Conservation (phyloP, 2,329 filamentous ascomycete genomes). For the Cadophora sp. region DNA sequence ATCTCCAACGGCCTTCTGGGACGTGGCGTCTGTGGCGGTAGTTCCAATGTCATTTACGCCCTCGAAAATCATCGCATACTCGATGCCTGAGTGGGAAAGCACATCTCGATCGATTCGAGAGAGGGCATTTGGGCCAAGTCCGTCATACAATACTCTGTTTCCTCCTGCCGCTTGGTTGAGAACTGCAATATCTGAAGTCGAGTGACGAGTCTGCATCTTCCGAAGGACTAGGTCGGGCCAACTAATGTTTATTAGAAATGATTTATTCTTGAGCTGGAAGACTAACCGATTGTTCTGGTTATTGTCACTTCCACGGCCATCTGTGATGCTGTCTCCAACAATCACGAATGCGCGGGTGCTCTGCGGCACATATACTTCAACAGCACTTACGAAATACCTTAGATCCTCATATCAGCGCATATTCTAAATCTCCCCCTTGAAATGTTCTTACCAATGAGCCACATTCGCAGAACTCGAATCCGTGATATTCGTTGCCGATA, state of each 20-base stretch:
- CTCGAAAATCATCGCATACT: constrained; percentile 70
- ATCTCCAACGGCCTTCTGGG: constrained; percentile 57
- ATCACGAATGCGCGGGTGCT: constrained; percentile 56
- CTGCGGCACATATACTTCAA: constrained; percentile 61
- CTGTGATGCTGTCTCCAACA: constrained; percentile 71
- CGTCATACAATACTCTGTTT: constrained; percentile 68
- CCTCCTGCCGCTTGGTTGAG: constrained; percentile 73
- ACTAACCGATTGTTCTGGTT: constrained; percentile 62
- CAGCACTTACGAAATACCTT: constrained; percentile 65
- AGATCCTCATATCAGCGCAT: constrained; percentile 16
- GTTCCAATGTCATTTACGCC: constrained; percentile 73
- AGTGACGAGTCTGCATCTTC: constrained; percentile 54
- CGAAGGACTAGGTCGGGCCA: constrained; percentile 65
- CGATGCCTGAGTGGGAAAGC: constrained; percentile 60
- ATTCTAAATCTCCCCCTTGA: not conserved
- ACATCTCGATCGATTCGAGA: constrained; percentile 69
- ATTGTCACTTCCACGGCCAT: constrained; percentile 67
- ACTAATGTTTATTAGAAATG: constrained; percentile 37
- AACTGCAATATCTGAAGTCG: constrained; percentile 58
- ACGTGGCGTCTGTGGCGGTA: constrained; percentile 50
- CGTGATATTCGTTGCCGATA: constrained; percentile 54
- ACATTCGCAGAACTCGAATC: constrained; percentile 44
- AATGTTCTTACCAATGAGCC: constrained; percentile 47
- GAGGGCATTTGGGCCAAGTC: constrained; percentile 66
- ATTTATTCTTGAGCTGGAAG: not conserved